Base-by-base conservation (phyloP, 1,284 basidiomycete species). In the Apiotrichum domesticum region DNA sequence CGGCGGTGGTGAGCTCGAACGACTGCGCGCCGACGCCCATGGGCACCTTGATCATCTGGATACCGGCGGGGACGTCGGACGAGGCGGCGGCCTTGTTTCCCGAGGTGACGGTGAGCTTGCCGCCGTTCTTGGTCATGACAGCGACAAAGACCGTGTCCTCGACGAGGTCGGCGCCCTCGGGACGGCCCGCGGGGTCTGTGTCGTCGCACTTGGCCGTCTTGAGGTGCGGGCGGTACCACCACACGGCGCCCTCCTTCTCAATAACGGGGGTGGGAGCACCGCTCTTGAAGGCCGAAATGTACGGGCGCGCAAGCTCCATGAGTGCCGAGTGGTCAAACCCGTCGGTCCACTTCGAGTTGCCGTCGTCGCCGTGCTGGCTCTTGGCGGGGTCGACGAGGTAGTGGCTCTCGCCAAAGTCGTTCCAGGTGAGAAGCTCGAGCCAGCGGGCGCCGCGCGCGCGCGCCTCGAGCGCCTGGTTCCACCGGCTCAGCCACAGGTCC, bases 391-490 rank as follows among this genome's bases (percentile, higher is more conserved):
- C 70, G 51, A 78, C 61, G 46, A 47, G 46, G 60, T 78, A 67
- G 57, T 75, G 73, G 8, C 73, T 72, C 62, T 78, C 76, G 57
- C 72, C 70, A 51, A 70, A 77, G 66, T 78, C 76, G 63, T 76
- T 78, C 76, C 76, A 78, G 9, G 75, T 76, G 13, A 76, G 64
- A 42, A 76, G 71, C 63, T 78, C 76, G 52, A 77, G 42, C 45
- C 67, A 75, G 32, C 71, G 47, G 35, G 52, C 48, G 35, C 62
- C 55, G 8, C 9, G 10, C 8, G 21, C 13, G 8, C 64, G 62
- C 4, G 76, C 49, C 34, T 56, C 15, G 32, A 78, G 57, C 41
- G 76, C 67, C 61, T 77, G 67, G 7, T 75, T 65, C 76, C 76
- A 78, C 44, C 76, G 63, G 51, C 69, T 63, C 56, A 71, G 67